Percentiles rank a stretch among this genome's conserved stretches.
Evolutionary conservation across 331 rosid genomes (phyloP).

Genomic region (Quercus lobata): DNA sequence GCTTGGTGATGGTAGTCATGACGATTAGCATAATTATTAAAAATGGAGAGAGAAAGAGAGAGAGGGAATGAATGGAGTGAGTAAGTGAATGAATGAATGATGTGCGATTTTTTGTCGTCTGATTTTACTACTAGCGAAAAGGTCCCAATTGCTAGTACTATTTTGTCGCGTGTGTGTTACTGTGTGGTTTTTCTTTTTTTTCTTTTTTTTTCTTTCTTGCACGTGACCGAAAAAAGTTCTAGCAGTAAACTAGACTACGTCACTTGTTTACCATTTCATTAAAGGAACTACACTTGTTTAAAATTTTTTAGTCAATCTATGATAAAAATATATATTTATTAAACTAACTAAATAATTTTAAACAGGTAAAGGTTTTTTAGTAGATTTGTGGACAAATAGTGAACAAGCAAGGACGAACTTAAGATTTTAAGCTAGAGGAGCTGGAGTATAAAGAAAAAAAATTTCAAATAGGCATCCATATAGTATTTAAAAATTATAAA

Average conservation of each 20-base stretch:
- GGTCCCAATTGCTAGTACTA: too few relatives aligned
- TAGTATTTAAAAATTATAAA: too few relatives aligned
- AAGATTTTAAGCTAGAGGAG: too few relatives aligned
- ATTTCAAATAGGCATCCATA: too few relatives aligned
- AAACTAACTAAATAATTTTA: too few relatives aligned
- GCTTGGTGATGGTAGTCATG: neutral
- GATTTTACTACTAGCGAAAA: neutral
- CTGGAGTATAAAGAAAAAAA: too few relatives aligned
- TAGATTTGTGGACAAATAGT: too few relatives aligned
- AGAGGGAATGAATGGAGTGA: neutral
- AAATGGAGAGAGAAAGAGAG: neutral
- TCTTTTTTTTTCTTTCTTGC: neutral
- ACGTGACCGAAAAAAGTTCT: too few relatives aligned
- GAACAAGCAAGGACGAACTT: too few relatives aligned
- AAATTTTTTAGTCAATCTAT: too few relatives aligned
- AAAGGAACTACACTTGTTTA: accelerated
- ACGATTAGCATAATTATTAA: slow-evolving; percentile 4
- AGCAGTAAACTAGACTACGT: accelerated
- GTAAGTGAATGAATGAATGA: neutral
- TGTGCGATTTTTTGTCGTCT: neutral
- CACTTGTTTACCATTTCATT: accelerated
- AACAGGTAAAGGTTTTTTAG: accelerated
- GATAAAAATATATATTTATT: too few relatives aligned
- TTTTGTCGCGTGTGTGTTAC: too few relatives aligned
- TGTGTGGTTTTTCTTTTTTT: neutral